Evolutionary conservation across 805 yeast species (phyloP), one percentile per base, ranked within the genome.

Genomic region (Tanozyma kutaoensis): DNA sequence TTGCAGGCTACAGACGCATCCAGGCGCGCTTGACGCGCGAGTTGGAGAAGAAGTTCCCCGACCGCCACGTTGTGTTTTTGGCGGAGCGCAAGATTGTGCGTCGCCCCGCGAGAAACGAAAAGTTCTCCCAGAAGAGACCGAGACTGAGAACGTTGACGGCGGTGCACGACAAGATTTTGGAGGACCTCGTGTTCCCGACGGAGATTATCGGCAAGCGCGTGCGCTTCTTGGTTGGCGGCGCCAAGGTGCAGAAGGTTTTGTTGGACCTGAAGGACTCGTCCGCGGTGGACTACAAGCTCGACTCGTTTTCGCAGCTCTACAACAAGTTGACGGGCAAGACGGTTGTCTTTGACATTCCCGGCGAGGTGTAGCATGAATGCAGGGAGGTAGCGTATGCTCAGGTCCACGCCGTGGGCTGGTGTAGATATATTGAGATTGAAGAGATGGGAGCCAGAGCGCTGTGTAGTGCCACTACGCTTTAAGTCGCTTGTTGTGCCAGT

Each of bases 51-150:
- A 88, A 91, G 74, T 91, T 88, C 86, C 93, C 96, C 62, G 98
- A 88, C 76, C 82, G 94, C 66, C 96, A 91, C 66, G 95, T 88
- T 66, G 88, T 91, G 53, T 84, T 88, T 84, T 77, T 88, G 61
- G 97, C 96, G 60, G 97, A 88, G 76, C 84, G 98, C 74, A 84
- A 95, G 72, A 91, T 88, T 71, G 75, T 91, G 61, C 95, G 97
- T 71, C 88, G 84, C 76, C 96, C 97, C 64, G 81, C 93, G 56
- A 85, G 97, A 72, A 70, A 76, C 58, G 72, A 95, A 39, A 82
- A 85, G 75, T 81, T 77, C 66, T 67, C 63, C 54, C 98, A 91
- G 73, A 86, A 91, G 86, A 86, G 98, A 76, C 98, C 98, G 66
- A 84, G 95, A 74, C 86, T 97, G 54, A 85, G 98, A 80, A 88